These are phyloP conservation scores for Penicillium macrosclerotiorum DNA, from an alignment of 495 filamentous ascomycete species.

Conservation along the genomic window DNA sequence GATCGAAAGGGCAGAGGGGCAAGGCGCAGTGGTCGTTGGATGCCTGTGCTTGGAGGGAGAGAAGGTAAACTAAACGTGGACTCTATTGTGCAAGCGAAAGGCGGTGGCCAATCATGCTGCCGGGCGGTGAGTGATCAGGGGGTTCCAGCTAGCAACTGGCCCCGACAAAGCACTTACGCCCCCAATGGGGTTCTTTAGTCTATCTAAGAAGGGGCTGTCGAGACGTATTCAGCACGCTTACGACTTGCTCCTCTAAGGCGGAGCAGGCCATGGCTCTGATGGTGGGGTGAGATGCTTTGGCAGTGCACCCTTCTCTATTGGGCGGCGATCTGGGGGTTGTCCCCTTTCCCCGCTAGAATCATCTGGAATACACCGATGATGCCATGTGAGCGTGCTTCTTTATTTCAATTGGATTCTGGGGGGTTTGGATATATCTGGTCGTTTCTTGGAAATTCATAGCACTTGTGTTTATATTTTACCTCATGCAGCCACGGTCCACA, in stretches of 20 bases:
- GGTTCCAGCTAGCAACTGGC: too few relatives aligned
- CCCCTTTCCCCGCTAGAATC: conserved; percentile 23
- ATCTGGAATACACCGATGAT: conserved; percentile 22
- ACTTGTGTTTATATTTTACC: conserved; percentile 1
- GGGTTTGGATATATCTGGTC: not conserved
- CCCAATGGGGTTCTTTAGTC: too few relatives aligned
- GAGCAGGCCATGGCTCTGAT: not conserved
- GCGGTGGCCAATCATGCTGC: conserved; percentile 36
- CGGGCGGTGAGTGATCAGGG: conserved; percentile 37
- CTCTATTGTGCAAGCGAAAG: conserved; percentile 44
- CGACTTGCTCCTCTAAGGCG: too few relatives aligned
- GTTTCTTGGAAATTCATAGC: too few relatives aligned
- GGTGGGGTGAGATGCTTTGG: conserved; percentile 1
- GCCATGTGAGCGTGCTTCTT: conserved; percentile 1
- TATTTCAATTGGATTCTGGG: not conserved
- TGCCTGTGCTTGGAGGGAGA: conserved; percentile 18
- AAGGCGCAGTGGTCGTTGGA: conserved; percentile 24
- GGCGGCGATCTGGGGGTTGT: conserved; percentile 1
- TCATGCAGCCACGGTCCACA: not conserved
- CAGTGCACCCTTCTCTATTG: not conserved
- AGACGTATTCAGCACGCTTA: not conserved
- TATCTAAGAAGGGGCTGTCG: too few relatives aligned
- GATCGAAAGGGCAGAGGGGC: conserved; percentile 22
- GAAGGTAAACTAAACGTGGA: conserved; percentile 44
- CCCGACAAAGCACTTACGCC: too few relatives aligned